Conservation (phyloP, 2,329 filamentous ascomycete species). For the Fonsecaea multimorphosa region DNA sequence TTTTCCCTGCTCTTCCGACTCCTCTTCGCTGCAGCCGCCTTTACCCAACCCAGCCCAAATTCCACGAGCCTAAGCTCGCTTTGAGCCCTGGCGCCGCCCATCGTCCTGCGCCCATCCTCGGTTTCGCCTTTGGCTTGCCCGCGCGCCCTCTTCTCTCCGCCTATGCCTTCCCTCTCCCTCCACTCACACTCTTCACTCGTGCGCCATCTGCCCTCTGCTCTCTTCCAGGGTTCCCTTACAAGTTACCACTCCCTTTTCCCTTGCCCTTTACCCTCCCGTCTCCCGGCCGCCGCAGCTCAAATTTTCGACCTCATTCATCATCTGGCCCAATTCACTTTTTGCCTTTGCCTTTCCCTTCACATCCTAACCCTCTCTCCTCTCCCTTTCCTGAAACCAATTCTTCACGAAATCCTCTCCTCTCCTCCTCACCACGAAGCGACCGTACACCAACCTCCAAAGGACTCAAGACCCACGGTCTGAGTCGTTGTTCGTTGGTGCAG, state of each 20-base stretch:
- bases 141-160: constrained; percentile 10
- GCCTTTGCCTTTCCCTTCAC: constrained; percentile 3
- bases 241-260: constrained; percentile 18
- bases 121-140: constrained; percentile 4
- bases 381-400: constrained; percentile 11
- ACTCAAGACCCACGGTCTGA: constrained; percentile 18
- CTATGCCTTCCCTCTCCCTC: constrained; percentile 7
- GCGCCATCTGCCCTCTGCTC: constrained; percentile 9
- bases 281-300: constrained; percentile 9
- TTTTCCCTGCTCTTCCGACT: constrained; percentile 16
- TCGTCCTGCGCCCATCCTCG: constrained; percentile 9
- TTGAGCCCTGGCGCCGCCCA: constrained; percentile 15
- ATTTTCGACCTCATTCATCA: constrained; percentile 17
- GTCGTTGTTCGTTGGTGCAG: constrained; percentile 30
- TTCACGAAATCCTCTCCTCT: constrained; percentile 15
- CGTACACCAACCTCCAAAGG: background rate
- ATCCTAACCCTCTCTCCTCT: constrained; percentile 14
- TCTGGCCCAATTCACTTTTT: constrained; percentile 1
- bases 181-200: constrained; percentile 13
- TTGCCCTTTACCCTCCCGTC: constrained; percentile 1
- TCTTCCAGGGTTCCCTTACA: constrained; percentile 13
- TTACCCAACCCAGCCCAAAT: constrained; percentile 7
- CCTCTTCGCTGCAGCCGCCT: constrained; percentile 21
- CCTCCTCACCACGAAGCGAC: constrained; percentile 11
- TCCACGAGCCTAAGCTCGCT: constrained; percentile 16